Conservation (phyloP, 1,284 basidiomycete species). For the Irpex sp. region DNA sequence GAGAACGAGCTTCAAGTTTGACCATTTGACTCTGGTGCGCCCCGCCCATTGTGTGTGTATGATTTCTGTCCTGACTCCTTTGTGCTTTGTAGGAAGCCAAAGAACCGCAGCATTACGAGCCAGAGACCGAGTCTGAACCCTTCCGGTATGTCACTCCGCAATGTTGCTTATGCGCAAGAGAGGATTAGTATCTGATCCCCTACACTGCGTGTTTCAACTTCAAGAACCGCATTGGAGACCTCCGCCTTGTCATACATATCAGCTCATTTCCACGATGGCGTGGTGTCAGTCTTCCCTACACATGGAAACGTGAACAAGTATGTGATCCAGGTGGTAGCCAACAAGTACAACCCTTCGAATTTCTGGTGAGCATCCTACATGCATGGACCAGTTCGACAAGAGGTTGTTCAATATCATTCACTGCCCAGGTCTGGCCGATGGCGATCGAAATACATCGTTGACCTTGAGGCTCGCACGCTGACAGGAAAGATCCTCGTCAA, state of each 20-base stretch:
- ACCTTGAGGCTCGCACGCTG: conserved; percentile 52
- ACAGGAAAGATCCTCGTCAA: conserved; percentile 73
- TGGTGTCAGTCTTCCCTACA: conserved; percentile 65
- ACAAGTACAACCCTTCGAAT: conserved; percentile 90
- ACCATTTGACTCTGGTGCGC: conserved; percentile 72
- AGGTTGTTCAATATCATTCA: too few relatives aligned
- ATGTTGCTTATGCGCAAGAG: too few relatives aligned
- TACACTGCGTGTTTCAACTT: too few relatives aligned
- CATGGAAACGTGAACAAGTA: conserved; percentile 45
- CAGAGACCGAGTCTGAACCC: conserved; percentile 63
- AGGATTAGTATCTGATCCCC: too few relatives aligned
- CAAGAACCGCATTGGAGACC: conserved; percentile 55
- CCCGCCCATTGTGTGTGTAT: background rate
- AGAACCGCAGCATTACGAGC: conserved; percentile 61
- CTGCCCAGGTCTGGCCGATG: conserved; percentile 82
- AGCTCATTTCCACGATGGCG: conserved; percentile 78
- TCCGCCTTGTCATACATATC: conserved; percentile 67
- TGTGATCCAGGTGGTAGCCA: conserved; percentile 82
- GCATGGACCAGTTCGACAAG: background rate
- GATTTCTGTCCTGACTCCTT: background rate
- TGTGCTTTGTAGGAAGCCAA: conserved; percentile 60
- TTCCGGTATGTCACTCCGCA: conserved; percentile 55
- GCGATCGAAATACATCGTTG: conserved; percentile 76
- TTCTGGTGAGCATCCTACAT: conserved; percentile 64
- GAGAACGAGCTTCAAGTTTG: conserved; percentile 75